These are phyloP conservation scores for Aspergillus leporis DNA, from an alignment of 495 filamentous ascomycete species.

Conservation along the genomic window DNA sequence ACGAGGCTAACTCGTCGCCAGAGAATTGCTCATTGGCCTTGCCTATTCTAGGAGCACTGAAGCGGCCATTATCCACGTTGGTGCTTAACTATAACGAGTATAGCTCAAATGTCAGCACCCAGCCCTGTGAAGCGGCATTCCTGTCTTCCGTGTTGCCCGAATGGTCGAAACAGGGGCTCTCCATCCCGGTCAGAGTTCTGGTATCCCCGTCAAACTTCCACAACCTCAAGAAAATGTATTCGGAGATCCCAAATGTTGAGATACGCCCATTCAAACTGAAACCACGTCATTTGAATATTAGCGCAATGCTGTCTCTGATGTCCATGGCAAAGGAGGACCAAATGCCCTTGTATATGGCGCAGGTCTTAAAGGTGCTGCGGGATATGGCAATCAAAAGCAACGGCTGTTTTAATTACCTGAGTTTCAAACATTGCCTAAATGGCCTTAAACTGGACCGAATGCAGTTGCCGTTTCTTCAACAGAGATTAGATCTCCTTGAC, in stretches of 20 bases:
- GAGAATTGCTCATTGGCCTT: slow-evolving; percentile 55
- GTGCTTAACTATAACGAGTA: slow-evolving; percentile 69
- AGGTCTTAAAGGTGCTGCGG: slow-evolving; percentile 52
- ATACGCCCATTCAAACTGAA: slow-evolving; percentile 56
- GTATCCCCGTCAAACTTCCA: slow-evolving; percentile 61
- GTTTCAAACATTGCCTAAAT: slow-evolving; percentile 27
- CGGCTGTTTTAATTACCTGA: slow-evolving; percentile 51
- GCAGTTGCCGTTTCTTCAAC: slow-evolving; percentile 35
- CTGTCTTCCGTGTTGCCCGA: slow-evolving; percentile 49
- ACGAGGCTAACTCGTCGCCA: slow-evolving; percentile 44
- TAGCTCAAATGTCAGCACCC: slow-evolving; percentile 48
- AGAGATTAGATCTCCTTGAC: slow-evolving; percentile 45
- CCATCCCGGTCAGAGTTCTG: slow-evolving; percentile 60
- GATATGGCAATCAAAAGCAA: slow-evolving; percentile 54
- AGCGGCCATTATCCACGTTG: slow-evolving; percentile 57
- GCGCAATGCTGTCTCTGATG: slow-evolving; percentile 71
- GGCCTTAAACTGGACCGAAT: slow-evolving; percentile 21
- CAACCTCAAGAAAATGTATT: slow-evolving; percentile 44
- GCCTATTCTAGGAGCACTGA: slow-evolving; percentile 35
- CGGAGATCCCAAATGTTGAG: slow-evolving; percentile 29
- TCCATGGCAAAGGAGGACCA: slow-evolving; percentile 23
- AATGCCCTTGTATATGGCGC: slow-evolving; percentile 55
- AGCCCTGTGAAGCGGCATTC: slow-evolving; percentile 66
- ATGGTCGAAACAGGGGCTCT: slow-evolving; percentile 14
- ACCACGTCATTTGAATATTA: slow-evolving; percentile 58